Base-by-base conservation (phyloP, 2,329 filamentous ascomycete species). In the Leptodontidium sp. region DNA sequence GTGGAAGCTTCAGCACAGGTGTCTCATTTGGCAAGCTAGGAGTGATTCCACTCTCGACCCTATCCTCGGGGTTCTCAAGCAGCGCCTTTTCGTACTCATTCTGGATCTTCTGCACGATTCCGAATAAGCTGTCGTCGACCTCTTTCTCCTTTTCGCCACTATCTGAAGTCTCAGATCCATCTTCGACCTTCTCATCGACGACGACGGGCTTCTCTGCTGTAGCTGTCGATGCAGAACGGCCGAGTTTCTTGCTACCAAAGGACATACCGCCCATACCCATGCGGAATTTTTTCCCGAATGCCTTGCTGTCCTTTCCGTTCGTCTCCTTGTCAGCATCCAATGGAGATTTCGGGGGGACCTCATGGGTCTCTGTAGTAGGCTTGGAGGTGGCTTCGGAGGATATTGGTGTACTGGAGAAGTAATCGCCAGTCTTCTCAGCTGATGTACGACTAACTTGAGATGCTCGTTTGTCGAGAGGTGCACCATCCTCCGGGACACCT, bases 171-270 rank as follows among this genome's bases (percentile, higher is more conserved):
- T 90, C 87, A 0, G 86, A 88, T 72, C 71, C 80, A 77, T 79
- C 77, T 61, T 90, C 92, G 1, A 87, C 87, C 79, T 94, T 95
- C 77, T 97, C 93, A 73, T 96, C 93, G 0, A 89, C 85, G 0
- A 89, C 85, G 1, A 87, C 87, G 0, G 93, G 90, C 78, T 96
- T 97, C 69, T 92, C 88, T 3, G 91, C 87, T 6, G 86, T 86
- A 2, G 66, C 53, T 0, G 87, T 87, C 4, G 90, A 90, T 4
- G 86, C 83, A 2, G 90, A 90, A 17, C 93, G 88, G 14, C 89
- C 89, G 15, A 95, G 84, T 80, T 97, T 97, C 83, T 97, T 98
- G 76, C 90, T 91, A 73, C 91, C 90, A 76, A 95, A 94, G 0
- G 90, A 89, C 63, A 65, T 65, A 24, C 63, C 47, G 7, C 63